These are phyloP conservation scores for Mayamaea pseudoterrestris DNA, from an alignment of 108 stramenopile species.

Conservation along the genomic window DNA sequence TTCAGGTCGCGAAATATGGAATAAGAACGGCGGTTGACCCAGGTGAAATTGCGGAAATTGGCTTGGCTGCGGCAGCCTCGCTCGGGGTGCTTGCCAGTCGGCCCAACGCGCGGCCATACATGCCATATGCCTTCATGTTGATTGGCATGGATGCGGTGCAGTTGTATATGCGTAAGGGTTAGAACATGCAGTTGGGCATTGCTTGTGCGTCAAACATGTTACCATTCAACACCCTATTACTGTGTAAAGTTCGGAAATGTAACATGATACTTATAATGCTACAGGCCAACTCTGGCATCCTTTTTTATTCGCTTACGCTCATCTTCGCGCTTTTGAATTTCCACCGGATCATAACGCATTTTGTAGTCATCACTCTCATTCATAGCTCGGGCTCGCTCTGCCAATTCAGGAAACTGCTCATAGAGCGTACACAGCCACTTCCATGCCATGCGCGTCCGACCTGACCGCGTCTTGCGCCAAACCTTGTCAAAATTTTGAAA, in stretches of 20 bases:
- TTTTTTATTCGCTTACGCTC: constrained; percentile 14
- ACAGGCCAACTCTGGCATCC: too few relatives aligned
- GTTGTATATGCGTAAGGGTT: constrained; percentile 44
- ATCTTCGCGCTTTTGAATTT: constrained; percentile 10
- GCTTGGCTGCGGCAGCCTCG: constrained; percentile 28
- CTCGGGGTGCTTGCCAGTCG: constrained; percentile 45
- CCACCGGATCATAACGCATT: constrained; percentile 78
- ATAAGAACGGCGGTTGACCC: constrained; percentile 33
- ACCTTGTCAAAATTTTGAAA: constrained; percentile 86
- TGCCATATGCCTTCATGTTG: constrained; percentile 78
- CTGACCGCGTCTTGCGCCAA: constrained; percentile 86
- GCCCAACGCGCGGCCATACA: constrained; percentile 51
- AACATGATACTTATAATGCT: background rate
- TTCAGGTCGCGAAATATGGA: constrained; percentile 39
- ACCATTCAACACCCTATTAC: too few relatives aligned
- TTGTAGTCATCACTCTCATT: constrained; percentile 77
- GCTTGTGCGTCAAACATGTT: too few relatives aligned
- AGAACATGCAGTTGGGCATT: too few relatives aligned
- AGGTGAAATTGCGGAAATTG: constrained; percentile 57
- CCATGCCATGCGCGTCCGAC: constrained; percentile 89
- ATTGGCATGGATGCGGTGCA: constrained; percentile 67
- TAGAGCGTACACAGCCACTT: constrained; percentile 75
- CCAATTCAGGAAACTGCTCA: constrained; percentile 64
- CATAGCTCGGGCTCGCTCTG: constrained; percentile 48
- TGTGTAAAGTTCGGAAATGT: background rate